Evolutionary conservation across 140 eudicot genomes (phyloP), one percentile per base, ranked within the genome.

Genomic region (Oenanthe javanica): DNA sequence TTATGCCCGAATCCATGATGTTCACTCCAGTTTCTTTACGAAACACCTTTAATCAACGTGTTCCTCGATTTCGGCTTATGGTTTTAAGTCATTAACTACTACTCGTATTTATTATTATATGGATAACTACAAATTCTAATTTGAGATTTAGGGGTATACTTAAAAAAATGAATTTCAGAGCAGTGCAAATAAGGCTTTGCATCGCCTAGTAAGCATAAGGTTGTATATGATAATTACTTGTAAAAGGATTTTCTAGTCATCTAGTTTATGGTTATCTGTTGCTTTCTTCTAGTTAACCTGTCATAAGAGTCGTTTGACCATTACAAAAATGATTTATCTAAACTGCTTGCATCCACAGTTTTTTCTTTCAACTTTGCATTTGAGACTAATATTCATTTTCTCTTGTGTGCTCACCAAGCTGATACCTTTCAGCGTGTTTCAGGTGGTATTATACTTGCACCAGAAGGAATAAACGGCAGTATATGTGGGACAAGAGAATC

Each of bases 371-470:
- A 67, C 45, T 11, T 67, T 31, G 31, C 9, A 0, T 27, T 31
- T 12, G 21, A 23, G 6, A 1, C 40, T 45, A 13, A 6, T 6
- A 16, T 75, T 12, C 57, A 55, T 81, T 27, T 31, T 42, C 54
- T 72, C 70, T 50, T 59, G 81, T 81, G 19, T 75, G 76, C 96
- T 90, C 85, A 90, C 92, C 87, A 74, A 88, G 83, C 89, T 86
- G 93, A 89, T 90, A 73, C 75, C 79, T 64, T 81, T 80, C 96
- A 94, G 98, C 90, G 88, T 86, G 91, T 94, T 85, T 94, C 98
- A 90, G 98, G 98, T 79, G 98, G 98, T 61, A 94, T 94, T 47
- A 94, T 94, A 78, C 98, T 94, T 82, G 95, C 98, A 47, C 97
- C 98, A 13, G 98, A 94, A 84, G 98, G 98, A 80, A 92, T 94